Evolutionary conservation across 805 yeast genomes (phyloP).

Genomic region (Candida golubevii): DNA sequence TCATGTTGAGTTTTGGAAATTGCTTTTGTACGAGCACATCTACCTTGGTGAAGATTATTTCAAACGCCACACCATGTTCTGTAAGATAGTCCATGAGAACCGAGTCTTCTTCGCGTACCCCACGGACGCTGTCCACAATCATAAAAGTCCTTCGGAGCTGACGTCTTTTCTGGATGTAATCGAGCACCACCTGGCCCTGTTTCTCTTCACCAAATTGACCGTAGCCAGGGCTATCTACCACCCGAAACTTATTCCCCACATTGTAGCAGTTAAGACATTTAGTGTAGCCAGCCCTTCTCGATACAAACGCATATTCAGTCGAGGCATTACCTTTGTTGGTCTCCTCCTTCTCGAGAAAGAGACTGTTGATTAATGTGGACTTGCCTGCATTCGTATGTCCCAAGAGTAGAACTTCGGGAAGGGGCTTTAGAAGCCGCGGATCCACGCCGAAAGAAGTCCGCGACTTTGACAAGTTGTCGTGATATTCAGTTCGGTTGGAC

Average conservation of each 20-base stretch:
- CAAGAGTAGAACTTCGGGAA: constrained; percentile 70
- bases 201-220: constrained; percentile 61
- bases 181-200: constrained; percentile 69
- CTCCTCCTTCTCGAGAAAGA: constrained; percentile 41
- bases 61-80: constrained; percentile 60
- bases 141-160: constrained; percentile 57
- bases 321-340: constrained; percentile 22
- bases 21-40: constrained; percentile 45
- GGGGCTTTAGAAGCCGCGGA: constrained; percentile 29
- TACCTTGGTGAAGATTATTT: constrained; percentile 71
- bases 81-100: constrained; percentile 47
- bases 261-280: constrained; percentile 69
- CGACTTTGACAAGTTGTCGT: constrained; percentile 15
- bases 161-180: constrained; percentile 54
- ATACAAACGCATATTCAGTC: constrained; percentile 48
- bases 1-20: constrained; percentile 18
- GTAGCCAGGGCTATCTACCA: constrained; percentile 90
- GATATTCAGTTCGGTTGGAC: constrained; percentile 22
- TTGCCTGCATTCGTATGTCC: constrained; percentile 90
- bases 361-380: constrained; percentile 65
- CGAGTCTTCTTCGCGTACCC: constrained; percentile 55
- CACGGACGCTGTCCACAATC: constrained; percentile 56
- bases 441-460: constrained; percentile 28
- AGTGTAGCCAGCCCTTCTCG: constrained; percentile 54
- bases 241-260: constrained; percentile 55